Evolutionary conservation across 805 yeast species (phyloP).

Genomic region (Saccharomycopsis malanga): DNA sequence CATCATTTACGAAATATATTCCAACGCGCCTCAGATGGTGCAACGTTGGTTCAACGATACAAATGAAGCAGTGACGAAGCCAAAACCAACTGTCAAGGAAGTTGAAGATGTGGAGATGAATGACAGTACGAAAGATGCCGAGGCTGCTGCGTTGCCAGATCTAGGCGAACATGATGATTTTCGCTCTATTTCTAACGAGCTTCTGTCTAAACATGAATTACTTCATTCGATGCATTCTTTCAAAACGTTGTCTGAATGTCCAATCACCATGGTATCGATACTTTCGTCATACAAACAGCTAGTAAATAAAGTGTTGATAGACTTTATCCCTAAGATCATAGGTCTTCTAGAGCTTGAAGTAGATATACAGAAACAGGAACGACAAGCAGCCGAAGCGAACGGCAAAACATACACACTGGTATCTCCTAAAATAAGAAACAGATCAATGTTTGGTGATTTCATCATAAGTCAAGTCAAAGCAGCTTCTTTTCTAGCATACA

Average conservation of each 20-base stretch:
- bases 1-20: slow-evolving; percentile 67
- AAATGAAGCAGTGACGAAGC: slow-evolving; percentile 14
- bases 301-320: slow-evolving; percentile 62
- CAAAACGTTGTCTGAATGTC: slow-evolving; percentile 92
- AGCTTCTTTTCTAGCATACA: slow-evolving; percentile 89
- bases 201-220: slow-evolving; percentile 32
- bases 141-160: background rate
- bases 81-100: no score
- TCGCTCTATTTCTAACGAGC: slow-evolving; percentile 34
- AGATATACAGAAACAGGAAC: slow-evolving; percentile 66
- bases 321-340: slow-evolving; percentile 76
- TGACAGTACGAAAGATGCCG: background rate
- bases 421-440: slow-evolving; percentile 65
- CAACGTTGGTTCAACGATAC: slow-evolving; percentile 52
- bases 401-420: slow-evolving; percentile 63
- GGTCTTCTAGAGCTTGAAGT: slow-evolving; percentile 71
- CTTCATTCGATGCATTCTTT: slow-evolving; percentile 72
- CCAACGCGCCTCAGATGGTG: slow-evolving; percentile 71
- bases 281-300: slow-evolving; percentile 80
- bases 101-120: no score
- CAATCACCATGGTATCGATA: slow-evolving; percentile 90
- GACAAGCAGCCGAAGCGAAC: slow-evolving; percentile 46
- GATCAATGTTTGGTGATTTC: slow-evolving; percentile 80
- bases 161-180: slow-evolving; percentile 12
- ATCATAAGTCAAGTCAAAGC: slow-evolving; percentile 93